Percentiles rank a stretch among this genome's conserved stretches.
Conservation (phyloP, 2,329 filamentous ascomycete species). For the Nannizziopsis barbatae region DNA sequence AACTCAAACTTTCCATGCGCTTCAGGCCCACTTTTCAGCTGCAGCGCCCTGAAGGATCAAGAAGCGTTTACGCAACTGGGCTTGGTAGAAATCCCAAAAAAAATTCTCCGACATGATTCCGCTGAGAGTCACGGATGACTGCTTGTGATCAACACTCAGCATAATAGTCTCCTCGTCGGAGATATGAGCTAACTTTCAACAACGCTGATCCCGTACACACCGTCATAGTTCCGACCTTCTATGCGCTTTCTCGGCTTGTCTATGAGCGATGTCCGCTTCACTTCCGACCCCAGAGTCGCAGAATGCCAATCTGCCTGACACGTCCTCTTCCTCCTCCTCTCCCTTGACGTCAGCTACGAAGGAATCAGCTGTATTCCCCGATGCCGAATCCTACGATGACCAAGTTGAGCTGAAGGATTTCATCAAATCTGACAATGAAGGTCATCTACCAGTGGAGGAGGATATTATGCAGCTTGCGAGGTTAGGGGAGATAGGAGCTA, state of each 20-base stretch:
- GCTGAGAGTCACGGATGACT: too few species aligned
- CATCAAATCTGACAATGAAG: slow-evolving; percentile 24
- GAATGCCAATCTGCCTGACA: not conserved
- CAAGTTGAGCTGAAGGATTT: slow-evolving; percentile 30
- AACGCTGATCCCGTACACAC: too few species aligned
- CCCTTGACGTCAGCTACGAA: not conserved
- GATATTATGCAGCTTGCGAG: slow-evolving; percentile 95
- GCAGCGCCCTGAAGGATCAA: too few species aligned
- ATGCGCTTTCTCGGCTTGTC: not conserved
- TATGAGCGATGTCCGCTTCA: slow-evolving; percentile 7
- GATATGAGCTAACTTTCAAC: too few species aligned
- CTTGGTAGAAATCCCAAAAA: too few species aligned
- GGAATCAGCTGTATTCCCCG: not conserved
- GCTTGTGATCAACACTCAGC: too few species aligned
- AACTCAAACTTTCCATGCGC: too few species aligned
- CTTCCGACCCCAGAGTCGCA: slow-evolving; percentile 1
- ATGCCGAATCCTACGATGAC: slow-evolving; percentile 17
- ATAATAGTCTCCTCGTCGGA: too few species aligned
- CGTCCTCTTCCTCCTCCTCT: slow-evolving; percentile 3
- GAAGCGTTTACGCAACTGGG: too few species aligned
- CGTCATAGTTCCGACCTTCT: not conserved
- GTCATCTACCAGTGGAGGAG: slow-evolving; percentile 43
- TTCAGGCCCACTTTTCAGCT: too few species aligned
- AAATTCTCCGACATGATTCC: too few species aligned
- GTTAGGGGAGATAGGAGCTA: slow-evolving; percentile 70